phyloP scores from a whole-genome alignment of 148 eudicot species.

The Silene conica region DNA sequence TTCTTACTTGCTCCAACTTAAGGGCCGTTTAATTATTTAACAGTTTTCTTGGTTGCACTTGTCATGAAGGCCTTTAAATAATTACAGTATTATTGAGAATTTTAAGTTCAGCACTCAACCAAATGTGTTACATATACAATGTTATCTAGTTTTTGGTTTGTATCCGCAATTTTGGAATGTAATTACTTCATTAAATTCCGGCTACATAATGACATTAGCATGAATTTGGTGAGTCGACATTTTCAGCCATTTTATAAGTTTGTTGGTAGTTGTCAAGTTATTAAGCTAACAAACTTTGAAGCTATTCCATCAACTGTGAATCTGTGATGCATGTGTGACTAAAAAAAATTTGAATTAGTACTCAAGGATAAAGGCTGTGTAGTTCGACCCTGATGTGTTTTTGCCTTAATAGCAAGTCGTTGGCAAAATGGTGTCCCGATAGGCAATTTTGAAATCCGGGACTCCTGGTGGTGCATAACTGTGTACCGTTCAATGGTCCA shows the following conservation, averaged over 20 bases:
- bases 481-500: not conserved
- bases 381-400: not conserved
- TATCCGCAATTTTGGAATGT: conserved; percentile 18
- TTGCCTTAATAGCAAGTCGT: not conserved
- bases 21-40: conserved; percentile 9
- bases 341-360: too few species aligned
- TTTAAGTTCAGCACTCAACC: conserved; percentile 10
- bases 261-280: conserved; percentile 1
- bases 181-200: not conserved
- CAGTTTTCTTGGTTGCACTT: conserved; percentile 17
- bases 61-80: conserved; percentile 20
- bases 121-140: not conserved
- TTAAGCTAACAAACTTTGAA: not conserved
- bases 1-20: not conserved
- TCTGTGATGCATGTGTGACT: not conserved
- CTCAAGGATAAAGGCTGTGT: not conserved
- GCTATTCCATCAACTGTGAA: not conserved
- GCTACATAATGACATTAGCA: not conserved
- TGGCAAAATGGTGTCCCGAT: not conserved
- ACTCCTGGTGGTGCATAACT: not conserved
- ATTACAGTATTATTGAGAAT: conserved; percentile 12
- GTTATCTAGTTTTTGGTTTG: conserved; percentile 10
- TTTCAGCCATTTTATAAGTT: not conserved
- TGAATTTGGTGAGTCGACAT: not conserved
- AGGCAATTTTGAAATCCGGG: not conserved